Evolutionary conservation across 306 rosid species (phyloP), one percentile per base, ranked within the genome.

Genomic region (Herpetospermum pedunculosum): DNA sequence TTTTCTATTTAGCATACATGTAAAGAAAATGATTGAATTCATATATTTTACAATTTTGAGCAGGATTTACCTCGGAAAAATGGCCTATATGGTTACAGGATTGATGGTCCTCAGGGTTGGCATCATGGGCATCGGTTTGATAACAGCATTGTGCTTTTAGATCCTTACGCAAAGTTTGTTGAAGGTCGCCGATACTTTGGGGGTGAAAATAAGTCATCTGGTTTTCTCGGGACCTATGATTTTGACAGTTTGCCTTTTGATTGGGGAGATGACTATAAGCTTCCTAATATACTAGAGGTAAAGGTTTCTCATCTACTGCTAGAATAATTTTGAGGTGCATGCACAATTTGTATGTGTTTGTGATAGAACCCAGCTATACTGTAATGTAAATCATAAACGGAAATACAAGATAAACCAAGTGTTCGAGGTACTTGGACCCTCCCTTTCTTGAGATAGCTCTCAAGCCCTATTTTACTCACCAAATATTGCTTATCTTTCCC

Each of bases 111-210:
- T 64, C 85, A 16, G 70, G 88, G 82, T 81, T 84, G 97, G 97
- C 71, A 83, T 73, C 79, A 80, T 30, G 97, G 99, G 75, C 97
- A 94, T 82, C 91, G 99, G 55, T 94, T 89, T 91, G 99, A 91
- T 78, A 79, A 80, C 75, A 84, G 87, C 60, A 59, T 79, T 76
- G 87, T 94, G 85, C 90, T 91, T 76, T 65, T 94, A 74, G 99
- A 94, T 87, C 97, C 99, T 55, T 94, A 94, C 70, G 92, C 97
- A 44, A 94, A 94, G 83, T 85, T 94, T 46, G 87, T 91, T 75
- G 96, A 91, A 50, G 99, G 99, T 46, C 91, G 99, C 26, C 82
- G 87, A 75, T 78, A 70, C 81, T 94, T 94, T 82, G 97, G 97
- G 83, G 89, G 92, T 84, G 74, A 71, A 60, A 82, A 82, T 72